A percentile compares a stretch with the other conserved stretches of the same genome.
phyloP scores from a whole-genome alignment of 805 yeast genomes.

The Saccharomycopsis lassenensis region DNA sequence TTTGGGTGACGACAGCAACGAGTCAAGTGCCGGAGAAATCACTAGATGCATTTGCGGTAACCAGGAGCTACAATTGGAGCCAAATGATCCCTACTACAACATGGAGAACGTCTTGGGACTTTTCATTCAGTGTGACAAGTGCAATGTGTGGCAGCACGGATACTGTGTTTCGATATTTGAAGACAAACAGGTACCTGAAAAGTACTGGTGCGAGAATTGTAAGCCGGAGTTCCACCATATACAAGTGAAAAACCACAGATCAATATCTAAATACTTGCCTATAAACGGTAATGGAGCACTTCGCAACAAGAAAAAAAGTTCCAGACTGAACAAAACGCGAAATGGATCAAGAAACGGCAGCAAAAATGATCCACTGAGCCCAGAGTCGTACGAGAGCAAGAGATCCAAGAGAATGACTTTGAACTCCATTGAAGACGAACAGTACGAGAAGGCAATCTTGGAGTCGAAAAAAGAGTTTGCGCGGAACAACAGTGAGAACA shows the following conservation, averaged over 20 bases:
- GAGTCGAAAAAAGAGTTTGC: slow-evolving; percentile 46
- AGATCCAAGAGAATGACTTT: slow-evolving; percentile 29
- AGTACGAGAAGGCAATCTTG: slow-evolving; percentile 33
- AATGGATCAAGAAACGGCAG: background rate
- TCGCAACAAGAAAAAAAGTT: slow-evolving; percentile 22
- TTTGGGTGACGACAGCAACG: slow-evolving; percentile 1
- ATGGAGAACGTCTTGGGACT: slow-evolving; percentile 44
- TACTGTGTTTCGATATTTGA: slow-evolving; percentile 80
- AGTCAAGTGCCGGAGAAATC: slow-evolving; percentile 23
- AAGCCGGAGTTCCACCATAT: slow-evolving; percentile 72
- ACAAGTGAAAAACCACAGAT: slow-evolving; percentile 34
- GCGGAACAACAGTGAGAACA: slow-evolving; percentile 18
- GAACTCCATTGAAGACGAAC: slow-evolving; percentile 19
- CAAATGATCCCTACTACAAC: slow-evolving; percentile 30
- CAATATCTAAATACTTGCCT: slow-evolving; percentile 40
- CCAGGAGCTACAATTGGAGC: slow-evolving; percentile 23
- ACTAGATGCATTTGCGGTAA: slow-evolving; percentile 37
- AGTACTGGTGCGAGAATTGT: slow-evolving; percentile 91
- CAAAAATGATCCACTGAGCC: background rate
- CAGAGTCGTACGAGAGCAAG: slow-evolving; percentile 19
- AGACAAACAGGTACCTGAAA: slow-evolving; percentile 75
- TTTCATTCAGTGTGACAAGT: slow-evolving; percentile 77
- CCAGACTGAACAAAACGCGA: background rate
- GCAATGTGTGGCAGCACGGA: slow-evolving; percentile 97
- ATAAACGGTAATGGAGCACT: slow-evolving; percentile 16